These are phyloP conservation scores for Metschnikowia corniflorae DNA, from an alignment of 805 yeast genomes.

Conservation along the genomic window DNA sequence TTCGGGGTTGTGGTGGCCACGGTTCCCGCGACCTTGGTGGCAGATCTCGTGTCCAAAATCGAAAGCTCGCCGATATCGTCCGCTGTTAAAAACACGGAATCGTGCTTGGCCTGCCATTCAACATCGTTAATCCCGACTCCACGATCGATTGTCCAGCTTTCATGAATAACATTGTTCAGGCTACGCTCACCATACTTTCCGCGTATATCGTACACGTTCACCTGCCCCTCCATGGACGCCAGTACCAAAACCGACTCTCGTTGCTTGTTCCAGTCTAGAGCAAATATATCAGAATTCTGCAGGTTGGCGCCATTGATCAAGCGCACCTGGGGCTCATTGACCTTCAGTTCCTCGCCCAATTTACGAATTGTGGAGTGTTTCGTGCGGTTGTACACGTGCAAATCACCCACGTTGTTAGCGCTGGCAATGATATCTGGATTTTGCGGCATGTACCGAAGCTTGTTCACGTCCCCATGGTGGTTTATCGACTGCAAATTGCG, in stretches of 20 bases:
- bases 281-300: slow-evolving; percentile 53
- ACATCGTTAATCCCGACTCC: slow-evolving; percentile 62
- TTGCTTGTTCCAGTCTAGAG: slow-evolving; percentile 70
- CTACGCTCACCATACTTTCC: slow-evolving; percentile 4
- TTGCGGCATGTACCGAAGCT: slow-evolving; percentile 73
- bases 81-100: slow-evolving; percentile 56
- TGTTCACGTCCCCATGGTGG: slow-evolving; percentile 70
- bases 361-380: slow-evolving; percentile 52
- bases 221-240: slow-evolving; percentile 60
- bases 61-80: slow-evolving; percentile 53
- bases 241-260: slow-evolving; percentile 57
- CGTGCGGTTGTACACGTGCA: slow-evolving; percentile 75
- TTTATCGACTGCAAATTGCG: slow-evolving; percentile 53
- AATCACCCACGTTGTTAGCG: slow-evolving; percentile 60
- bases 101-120: slow-evolving; percentile 64
- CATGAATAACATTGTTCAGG: slow-evolving; percentile 2
- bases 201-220: slow-evolving; percentile 69
- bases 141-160: slow-evolving; percentile 6
- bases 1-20: slow-evolving; percentile 34
- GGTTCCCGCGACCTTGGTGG: background rate
- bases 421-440: slow-evolving; percentile 82
- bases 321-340: slow-evolving; percentile 48
- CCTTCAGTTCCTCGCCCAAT: slow-evolving; percentile 24
- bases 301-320: slow-evolving; percentile 28
- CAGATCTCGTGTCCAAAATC: slow-evolving; percentile 24